Base-by-base conservation (phyloP, 371 early-diverging fungal species). In the Apophysomyces trapeziformis region DNA sequence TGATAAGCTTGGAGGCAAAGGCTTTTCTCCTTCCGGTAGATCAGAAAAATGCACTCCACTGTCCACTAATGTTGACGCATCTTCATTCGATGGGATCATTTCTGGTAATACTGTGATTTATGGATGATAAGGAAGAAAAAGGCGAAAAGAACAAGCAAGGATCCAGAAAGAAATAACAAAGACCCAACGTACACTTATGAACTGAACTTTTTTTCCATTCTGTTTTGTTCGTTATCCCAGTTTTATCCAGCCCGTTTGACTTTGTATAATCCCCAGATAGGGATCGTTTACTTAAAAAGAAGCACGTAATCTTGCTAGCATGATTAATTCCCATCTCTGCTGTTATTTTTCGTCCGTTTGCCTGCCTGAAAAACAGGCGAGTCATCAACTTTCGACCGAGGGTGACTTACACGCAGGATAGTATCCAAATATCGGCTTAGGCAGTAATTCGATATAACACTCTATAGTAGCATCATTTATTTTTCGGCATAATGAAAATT, bases 251-350 rank as follows among this genome's bases (percentile, higher is more conserved):
- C 54, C 35, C 54, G 21, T 50, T n/a, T 50, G 21, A 26, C 21
- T 50, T 50, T 21, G 21, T 50, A 50, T 47, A 47, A 47, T 50
- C 32, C 54, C 54, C 54, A n/a, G 21, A 21, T 21, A 50, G 21
- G 54, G 54, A 50, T 50, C 21, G 9, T 18, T 2, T 9, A 50
- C 8, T 50, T 50, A 50, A 50, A 50, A 50, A 18, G n/a, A 8
- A 11, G 32, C 32, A 41, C 41, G 5, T 50, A 26, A 26, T 26
- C 21, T 50, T 50, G 8, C 32, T 50, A 16, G 54, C 54, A 50
- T 50, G 32, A 2, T 26, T 26, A 26, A 26, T 26, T 26, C 32
- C 32, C 32, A 50, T 50, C 0, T 21, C 16, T 50, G 54, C 54
- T 26, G 32, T 26, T 26, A 26, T 26, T 3, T 26, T 26, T 26